Percentiles rank a stretch among this genome's conserved stretches.
Conservation (phyloP, 2,329 filamentous ascomycete genomes). For the Ascomycota sp. region DNA sequence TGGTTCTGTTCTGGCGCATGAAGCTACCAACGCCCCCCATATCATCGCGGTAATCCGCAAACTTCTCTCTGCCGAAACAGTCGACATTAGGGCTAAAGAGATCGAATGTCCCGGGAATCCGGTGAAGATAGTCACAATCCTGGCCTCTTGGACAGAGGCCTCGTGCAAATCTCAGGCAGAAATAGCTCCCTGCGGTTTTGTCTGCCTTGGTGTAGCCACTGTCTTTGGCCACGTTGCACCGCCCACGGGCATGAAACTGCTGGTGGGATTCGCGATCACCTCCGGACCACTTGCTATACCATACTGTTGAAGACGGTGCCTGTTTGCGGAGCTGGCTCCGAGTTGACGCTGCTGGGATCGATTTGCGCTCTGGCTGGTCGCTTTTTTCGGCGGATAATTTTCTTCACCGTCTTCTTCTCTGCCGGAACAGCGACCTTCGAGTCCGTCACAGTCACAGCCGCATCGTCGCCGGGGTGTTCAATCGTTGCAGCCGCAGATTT, state of each 20-base stretch:
- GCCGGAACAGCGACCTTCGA: slow-evolving; percentile 25
- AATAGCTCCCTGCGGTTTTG: slow-evolving; percentile 59
- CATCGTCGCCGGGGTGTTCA: slow-evolving; percentile 3
- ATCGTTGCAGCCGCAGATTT: neutral
- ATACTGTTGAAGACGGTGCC: slow-evolving; percentile 82
- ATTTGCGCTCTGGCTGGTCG: slow-evolving; percentile 80
- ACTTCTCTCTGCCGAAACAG: slow-evolving; percentile 77
- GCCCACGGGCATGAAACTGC: slow-evolving; percentile 62
- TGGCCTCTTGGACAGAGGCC: slow-evolving; percentile 67
- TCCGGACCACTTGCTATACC: slow-evolving; percentile 95
- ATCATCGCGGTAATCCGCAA: slow-evolving; percentile 81
- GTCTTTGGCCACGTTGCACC: slow-evolving; percentile 72
- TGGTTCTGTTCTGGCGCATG: slow-evolving; percentile 77
- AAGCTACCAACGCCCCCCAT: slow-evolving; percentile 96
- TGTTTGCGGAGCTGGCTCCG: slow-evolving; percentile 75
- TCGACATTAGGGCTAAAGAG: slow-evolving; percentile 87
- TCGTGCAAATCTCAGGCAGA: slow-evolving; percentile 83
- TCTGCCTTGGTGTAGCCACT: slow-evolving; percentile 64
- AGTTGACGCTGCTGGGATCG: slow-evolving; percentile 63
- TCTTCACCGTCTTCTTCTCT: slow-evolving; percentile 50
- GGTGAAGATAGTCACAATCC: slow-evolving; percentile 87
- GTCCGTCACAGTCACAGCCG: slow-evolving; percentile 16
- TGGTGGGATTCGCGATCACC: slow-evolving; percentile 89
- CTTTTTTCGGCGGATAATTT: slow-evolving; percentile 79
- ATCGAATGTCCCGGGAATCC: slow-evolving; percentile 70